Evolutionary conservation across 176 grass and related monocot genomes (phyloP).

Genomic region (Bromus sterilis): DNA sequence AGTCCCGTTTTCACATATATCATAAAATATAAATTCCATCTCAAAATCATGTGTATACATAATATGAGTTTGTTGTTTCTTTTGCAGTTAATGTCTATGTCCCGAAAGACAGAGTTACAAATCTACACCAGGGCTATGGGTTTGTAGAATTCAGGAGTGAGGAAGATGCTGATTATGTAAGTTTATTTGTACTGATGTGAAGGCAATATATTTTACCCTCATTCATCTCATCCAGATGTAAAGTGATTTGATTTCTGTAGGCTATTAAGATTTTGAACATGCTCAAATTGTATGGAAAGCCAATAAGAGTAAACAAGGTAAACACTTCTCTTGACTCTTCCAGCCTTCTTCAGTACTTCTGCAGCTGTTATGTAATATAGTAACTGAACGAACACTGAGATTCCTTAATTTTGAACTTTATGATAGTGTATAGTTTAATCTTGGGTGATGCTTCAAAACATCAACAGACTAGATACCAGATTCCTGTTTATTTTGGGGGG

Average conservation of each 20-base stretch:
- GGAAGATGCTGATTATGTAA: slow-evolving; percentile 98
- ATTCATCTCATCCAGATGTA: not conserved
- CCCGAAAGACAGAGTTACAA: slow-evolving; percentile 99
- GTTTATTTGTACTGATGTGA: not conserved
- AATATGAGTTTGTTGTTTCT: not conserved
- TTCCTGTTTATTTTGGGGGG: not conserved
- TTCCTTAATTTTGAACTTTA: not conserved
- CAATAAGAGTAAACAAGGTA: slow-evolving; percentile 97
- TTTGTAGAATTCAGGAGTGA: slow-evolving; percentile 97
- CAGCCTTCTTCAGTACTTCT: slow-evolving; percentile 1
- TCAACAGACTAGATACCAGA: not conserved
- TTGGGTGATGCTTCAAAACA: slow-evolving; percentile 5
- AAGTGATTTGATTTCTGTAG: slow-evolving; percentile 21
- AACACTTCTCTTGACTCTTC: not conserved
- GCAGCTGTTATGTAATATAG: not conserved
- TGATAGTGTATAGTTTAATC: not conserved
- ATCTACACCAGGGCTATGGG: slow-evolving; percentile 98
- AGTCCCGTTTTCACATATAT: not conserved
- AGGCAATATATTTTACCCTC: not conserved
- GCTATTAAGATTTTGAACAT: slow-evolving; percentile 99
- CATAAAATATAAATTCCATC: not conserved
- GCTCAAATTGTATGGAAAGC: slow-evolving; percentile 99
- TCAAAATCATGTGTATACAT: not conserved
- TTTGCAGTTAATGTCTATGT: slow-evolving; percentile 98
- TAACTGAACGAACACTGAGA: not conserved